Conservation (phyloP, 2,329 filamentous ascomycete species). For the Epichloe festucae region DNA sequence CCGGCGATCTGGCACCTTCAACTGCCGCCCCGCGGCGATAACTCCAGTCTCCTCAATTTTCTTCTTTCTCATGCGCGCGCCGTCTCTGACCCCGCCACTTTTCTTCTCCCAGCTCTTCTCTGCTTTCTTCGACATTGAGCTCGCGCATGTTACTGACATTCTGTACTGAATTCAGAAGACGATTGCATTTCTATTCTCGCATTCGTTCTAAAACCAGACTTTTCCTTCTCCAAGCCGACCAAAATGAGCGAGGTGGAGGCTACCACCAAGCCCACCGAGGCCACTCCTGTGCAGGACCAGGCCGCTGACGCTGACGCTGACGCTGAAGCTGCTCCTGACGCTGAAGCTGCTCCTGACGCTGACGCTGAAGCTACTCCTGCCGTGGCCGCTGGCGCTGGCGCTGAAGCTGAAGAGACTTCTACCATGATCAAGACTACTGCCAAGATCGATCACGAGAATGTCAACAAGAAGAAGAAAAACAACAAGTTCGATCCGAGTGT, state of each 20-base stretch:
- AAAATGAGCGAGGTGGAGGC: slow-evolving; percentile 13
- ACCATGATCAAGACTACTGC: slow-evolving; percentile 33
- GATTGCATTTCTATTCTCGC: neutral
- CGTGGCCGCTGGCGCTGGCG: slow-evolving; percentile 12
- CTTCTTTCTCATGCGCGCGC: neutral
- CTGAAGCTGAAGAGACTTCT: slow-evolving; percentile 4
- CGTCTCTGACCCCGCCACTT: neutral
- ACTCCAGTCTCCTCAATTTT: neutral
- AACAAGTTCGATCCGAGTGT: slow-evolving; percentile 58
- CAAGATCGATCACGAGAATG: slow-evolving; percentile 24
- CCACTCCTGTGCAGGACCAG: slow-evolving; percentile 13
- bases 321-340: slow-evolving; percentile 6
- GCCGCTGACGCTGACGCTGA: slow-evolving; percentile 14
- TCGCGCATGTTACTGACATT: neutral
- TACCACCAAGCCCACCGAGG: slow-evolving; percentile 12
- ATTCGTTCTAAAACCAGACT: neutral
- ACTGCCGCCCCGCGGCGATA: neutral
- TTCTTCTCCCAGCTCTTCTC: neutral
- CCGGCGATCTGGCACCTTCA: neutral
- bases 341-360: slow-evolving; percentile 6
- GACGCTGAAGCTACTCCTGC: too few relatives aligned
- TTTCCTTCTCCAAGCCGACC: neutral
- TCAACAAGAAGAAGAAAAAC: slow-evolving; percentile 31
- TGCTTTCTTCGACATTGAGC: neutral
- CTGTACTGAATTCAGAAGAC: neutral